Percentiles rank a stretch among this genome's conserved stretches.
phyloP scores from a whole-genome alignment of 1,139 yeast genomes.

The Ogataea hybrid region DNA sequence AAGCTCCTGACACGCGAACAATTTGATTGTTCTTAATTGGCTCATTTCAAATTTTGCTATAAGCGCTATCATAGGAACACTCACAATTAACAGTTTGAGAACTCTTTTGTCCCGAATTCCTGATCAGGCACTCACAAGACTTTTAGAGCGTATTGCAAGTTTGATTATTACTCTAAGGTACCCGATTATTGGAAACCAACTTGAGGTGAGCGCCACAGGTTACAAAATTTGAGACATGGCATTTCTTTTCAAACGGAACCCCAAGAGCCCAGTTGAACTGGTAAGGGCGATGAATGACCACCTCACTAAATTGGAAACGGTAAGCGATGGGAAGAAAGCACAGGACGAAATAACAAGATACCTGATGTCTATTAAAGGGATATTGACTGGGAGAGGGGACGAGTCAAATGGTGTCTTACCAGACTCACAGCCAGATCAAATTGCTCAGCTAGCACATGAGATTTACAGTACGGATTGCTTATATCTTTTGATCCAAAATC shows the following conservation, averaged over 20 bases:
- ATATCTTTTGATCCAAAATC: conserved; percentile 53
- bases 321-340: conserved; percentile 55
- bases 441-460: conserved; percentile 71
- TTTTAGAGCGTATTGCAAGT: no score
- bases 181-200: no score
- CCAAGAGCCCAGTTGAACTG: conserved; percentile 87
- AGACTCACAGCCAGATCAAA: conserved; percentile 69
- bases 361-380: conserved; percentile 62
- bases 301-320: conserved; percentile 57
- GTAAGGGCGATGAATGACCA: conserved; percentile 75
- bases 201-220: no score
- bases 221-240: conserved; percentile 50
- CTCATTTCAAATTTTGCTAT: no score
- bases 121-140: no score
- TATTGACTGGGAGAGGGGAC: conserved; percentile 63
- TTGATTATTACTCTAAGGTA: no score
- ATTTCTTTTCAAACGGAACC: conserved; percentile 84
- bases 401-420: conserved; percentile 12
- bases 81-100: no score
- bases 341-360: conserved; percentile 79
- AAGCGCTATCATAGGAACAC: no score
- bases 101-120: no score
- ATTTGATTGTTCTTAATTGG: no score
- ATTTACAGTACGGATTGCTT: conserved; percentile 72
- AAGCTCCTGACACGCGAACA: no score